Base-by-base conservation (phyloP, 176 grass and related monocot species). In the Eragrostis curvula region DNA sequence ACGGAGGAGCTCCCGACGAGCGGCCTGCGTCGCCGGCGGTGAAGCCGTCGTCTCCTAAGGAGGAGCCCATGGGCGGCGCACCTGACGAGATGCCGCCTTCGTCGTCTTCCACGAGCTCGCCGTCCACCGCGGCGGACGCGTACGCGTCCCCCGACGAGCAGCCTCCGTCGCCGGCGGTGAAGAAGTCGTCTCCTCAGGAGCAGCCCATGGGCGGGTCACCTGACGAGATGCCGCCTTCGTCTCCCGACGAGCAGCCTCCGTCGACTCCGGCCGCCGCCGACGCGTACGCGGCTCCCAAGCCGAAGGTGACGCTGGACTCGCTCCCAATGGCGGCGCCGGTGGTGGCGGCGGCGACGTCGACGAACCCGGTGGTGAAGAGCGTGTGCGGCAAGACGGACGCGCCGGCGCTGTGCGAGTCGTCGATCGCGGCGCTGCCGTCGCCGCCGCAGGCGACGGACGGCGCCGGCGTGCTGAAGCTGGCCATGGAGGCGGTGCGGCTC, bases 301-400 rank as follows among this genome's bases (percentile, higher is more conserved):
- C 61, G 23, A 53, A 64, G 66, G 7, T 58, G 16, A 17, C 23
- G 12, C 23, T 67, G 74, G 57, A 65, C 68, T 58, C 80, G 18
- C 24, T 66, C 15, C 17, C 28, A 5, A 41, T 13, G 24, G 12
- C 56, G 67, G n/a, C 66, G 29, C 32, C 9, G 58, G 13, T 1
- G n/a, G n/a, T n/a, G n/a, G n/a, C n/a, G 40, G 30, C 49, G 61
- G 12, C 40, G 6, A 13, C 40, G 0, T 5, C 70, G 48, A 66
- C 82, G 66, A 85, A 29, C 72, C 83, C 88, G 11, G 2, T 40
- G 50, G 59, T 83, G 28, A 77, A 79, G 45, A 5, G 21, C 13
- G 2, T 90, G 16, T 96, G 93, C 87, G 9, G 23, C 49, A 25
- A 68, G 48, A 88, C 93, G 43, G 32, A 58, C 40, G 32, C 78